Conservation (phyloP, 2,329 filamentous ascomycete species). For the Pestalotiopsis sp. region DNA sequence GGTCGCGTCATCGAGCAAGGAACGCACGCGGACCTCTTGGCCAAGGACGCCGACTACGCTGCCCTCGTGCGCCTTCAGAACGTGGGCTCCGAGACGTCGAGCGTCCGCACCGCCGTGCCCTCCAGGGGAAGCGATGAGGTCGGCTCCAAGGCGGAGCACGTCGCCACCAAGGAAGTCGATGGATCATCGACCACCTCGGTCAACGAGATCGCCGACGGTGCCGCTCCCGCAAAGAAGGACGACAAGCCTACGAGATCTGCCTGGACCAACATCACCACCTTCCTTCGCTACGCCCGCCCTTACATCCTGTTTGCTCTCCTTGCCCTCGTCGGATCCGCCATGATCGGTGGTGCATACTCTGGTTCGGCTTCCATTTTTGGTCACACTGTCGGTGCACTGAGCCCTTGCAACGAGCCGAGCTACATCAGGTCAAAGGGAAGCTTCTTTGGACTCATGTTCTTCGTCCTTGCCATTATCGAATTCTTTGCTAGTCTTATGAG, state of each 20-base stretch:
- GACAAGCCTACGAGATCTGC: slow-evolving; percentile 26
- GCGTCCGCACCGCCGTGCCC: slow-evolving; percentile 28
- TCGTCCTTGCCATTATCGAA: slow-evolving; percentile 56
- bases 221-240: slow-evolving; percentile 13
- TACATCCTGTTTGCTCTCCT: slow-evolving; percentile 41
- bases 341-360: slow-evolving; percentile 58
- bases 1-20: slow-evolving; percentile 65
- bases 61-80: slow-evolving; percentile 32
- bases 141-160: slow-evolving; percentile 33
- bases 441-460: slow-evolving; percentile 45
- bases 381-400: slow-evolving; percentile 51
- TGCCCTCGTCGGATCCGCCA: slow-evolving; percentile 44
- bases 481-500: slow-evolving; percentile 65
- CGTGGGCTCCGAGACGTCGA: slow-evolving; percentile 36
- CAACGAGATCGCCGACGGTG: slow-evolving; percentile 15
- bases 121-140: slow-evolving; percentile 38
- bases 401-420: slow-evolving; percentile 45
- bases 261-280: slow-evolving; percentile 40
- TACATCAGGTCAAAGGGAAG: slow-evolving; percentile 37
- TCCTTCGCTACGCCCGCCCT: slow-evolving; percentile 40
- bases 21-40: slow-evolving; percentile 60
- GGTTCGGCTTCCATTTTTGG: slow-evolving; percentile 60
- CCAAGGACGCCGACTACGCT: slow-evolving; percentile 33
- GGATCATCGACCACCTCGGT: slow-evolving; percentile 10
- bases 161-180: slow-evolving; percentile 19